phyloP scores from a whole-genome alignment of 371 early-diverging fungal species.

The Apophysomyces trapeziformis region DNA sequence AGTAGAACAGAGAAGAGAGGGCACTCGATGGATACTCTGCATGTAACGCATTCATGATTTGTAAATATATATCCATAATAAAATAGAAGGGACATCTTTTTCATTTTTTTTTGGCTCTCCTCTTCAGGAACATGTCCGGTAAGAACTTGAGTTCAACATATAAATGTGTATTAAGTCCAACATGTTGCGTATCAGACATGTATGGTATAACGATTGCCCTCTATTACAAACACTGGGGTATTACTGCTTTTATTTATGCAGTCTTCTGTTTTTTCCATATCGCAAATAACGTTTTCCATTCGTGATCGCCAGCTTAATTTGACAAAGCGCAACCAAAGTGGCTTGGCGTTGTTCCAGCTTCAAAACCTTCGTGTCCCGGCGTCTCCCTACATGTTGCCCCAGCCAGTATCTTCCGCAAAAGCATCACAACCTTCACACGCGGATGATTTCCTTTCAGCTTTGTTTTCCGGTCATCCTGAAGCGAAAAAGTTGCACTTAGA shows the following conservation, averaged over 20 bases:
- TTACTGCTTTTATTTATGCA: too few species aligned
- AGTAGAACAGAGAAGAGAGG: constrained; percentile 66
- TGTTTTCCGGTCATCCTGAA: constrained; percentile 1
- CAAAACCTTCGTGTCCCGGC: not conserved
- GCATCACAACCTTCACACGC: not conserved
- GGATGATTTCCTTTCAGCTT: not conserved
- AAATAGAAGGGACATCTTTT: too few species aligned
- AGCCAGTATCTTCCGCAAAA: not conserved
- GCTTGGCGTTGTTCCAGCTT: not conserved
- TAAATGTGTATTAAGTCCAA: too few species aligned
- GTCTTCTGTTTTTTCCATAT: too few species aligned
- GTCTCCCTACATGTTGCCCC: not conserved
- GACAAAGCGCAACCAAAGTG: not conserved
- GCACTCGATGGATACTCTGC: constrained; percentile 65
- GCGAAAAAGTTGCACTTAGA: not conserved
- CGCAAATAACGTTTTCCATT: too few species aligned
- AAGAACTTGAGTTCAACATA: too few species aligned
- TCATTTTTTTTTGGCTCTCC: too few species aligned
- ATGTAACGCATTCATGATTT: constrained; percentile 3
- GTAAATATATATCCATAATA: not conserved
- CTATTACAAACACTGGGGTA: too few species aligned
- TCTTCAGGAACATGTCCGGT: too few species aligned
- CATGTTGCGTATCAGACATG: too few species aligned
- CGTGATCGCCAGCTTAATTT: not conserved
- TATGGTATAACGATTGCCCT: too few species aligned